Evolutionary conservation across 805 yeast species (phyloP), one percentile per base, ranked within the genome.

Genomic region (Hermanozyma aechmeae): DNA sequence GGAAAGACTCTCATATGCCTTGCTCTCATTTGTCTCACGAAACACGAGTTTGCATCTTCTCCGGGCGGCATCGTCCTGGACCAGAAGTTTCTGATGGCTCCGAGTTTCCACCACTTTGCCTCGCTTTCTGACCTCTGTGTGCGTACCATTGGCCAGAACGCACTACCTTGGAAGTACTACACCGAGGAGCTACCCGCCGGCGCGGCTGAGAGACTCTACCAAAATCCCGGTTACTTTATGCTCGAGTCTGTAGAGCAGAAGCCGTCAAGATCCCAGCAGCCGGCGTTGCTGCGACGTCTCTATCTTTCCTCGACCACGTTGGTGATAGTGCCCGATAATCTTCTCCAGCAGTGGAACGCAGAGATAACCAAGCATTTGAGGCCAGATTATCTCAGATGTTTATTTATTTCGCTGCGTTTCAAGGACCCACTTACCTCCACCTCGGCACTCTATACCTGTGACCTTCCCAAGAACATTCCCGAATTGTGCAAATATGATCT

Each of bases 1-100:
- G 82, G 82, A 0, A 75, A 75, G 43, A 75, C 82, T 0, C 61
- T 73, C 27, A 74, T 75, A 4, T 73, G 79, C 39, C 49, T 76
- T 16, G 71, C 76, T 3, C 51, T 75, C 27, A 61, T 79, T 1
- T 68, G 79, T 37, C 41, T 68, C 6, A 67, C 85, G 0, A 73
- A 68, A 37, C 53, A 48, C 40, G 79, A 78, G 27, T 43, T 65
- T 2, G 61, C 80, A 1, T 30, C 50, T 21, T 55, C 61, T 3
- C 79, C 79, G 0, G 37, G 37, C 3, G 53, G 53, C 28, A 22
- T 46, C 18, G 32, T 53, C 5, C 34, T 50, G 6, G 37, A 38
- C 16, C 39, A 35, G 15, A 10, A 24, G 26, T 7, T 12, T 10
- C 11, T 24, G 16, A 24, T 13, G 16, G 13, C 26, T 24, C 15